Evolutionary conservation across 2,329 filamentous ascomycete species (phyloP), one percentile per base, ranked within the genome.

Genomic region (Capronia coronata): DNA sequence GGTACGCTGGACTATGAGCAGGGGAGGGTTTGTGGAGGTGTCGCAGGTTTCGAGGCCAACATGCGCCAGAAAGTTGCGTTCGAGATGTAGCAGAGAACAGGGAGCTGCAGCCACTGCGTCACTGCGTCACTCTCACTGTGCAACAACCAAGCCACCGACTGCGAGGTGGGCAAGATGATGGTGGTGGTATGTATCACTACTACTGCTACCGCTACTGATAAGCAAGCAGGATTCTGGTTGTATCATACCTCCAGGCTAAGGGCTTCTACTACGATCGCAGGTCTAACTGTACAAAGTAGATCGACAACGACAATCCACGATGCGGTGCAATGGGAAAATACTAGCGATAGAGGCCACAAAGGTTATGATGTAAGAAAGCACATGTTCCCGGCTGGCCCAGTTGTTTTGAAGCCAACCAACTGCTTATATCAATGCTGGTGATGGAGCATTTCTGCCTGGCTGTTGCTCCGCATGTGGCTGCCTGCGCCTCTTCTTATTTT

Each of bases 41-140:
- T 46, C 22, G 43, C 43, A 46, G 43, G 34, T 29, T 8, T 9
- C 11, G 22, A 19, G n/a, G 29, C 29, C 7, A 32, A 39, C 25
- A 39, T 25, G 43, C n/a, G n/a, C n/a, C n/a, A n/a, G n/a, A n/a
- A n/a, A n/a, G n/a, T n/a, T n/a, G n/a, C n/a, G n/a, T n/a, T n/a
- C n/a, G n/a, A n/a, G n/a, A n/a, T n/a, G 19, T 35, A n/a, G 14
- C 29, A 35, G 14, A n/a, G 10, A 37, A 45, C 7, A 37, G 39
- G 38, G 27, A 25, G 22, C 16, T 37, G 34, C 23, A 38, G 48
- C 48, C 25, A 51, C 29, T 51, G 48, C 48, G 48, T 51, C 48
- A 51, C n/a, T n/a, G n/a, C n/a, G n/a, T n/a, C n/a, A n/a, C n/a
- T n/a, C n/a, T n/a, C 48, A 19, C 14, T 27, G 10, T 32, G 29